These are phyloP conservation scores for Trametes versicolor DNA, from an alignment of 1,284 basidiomycete species.

Conservation along the genomic window DNA sequence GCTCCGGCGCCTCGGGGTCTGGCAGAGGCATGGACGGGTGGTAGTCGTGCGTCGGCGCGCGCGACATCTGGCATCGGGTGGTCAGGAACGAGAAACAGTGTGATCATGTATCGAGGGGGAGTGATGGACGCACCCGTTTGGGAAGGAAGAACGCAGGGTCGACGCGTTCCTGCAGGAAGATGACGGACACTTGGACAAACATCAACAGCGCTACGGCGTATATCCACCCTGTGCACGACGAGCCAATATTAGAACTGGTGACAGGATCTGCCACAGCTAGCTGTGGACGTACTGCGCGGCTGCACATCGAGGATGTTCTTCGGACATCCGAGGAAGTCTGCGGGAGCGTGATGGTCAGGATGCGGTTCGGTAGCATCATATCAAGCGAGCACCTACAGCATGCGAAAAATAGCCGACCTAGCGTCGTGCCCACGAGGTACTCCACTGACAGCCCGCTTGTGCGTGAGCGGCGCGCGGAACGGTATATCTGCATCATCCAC, in stretches of 20 bases:
- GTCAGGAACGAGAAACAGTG: background rate
- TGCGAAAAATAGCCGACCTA: conserved; percentile 75
- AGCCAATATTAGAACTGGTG: background rate
- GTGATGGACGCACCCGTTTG: conserved; percentile 55
- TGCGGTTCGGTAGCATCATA: background rate
- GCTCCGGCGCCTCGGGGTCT: conserved; percentile 77
- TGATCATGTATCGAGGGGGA: background rate
- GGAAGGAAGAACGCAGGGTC: conserved; percentile 89
- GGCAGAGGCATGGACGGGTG: conserved; percentile 79
- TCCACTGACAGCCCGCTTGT: conserved; percentile 73
- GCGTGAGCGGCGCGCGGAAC: conserved; percentile 77
- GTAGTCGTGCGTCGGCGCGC: conserved; percentile 81
- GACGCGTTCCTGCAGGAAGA: conserved; percentile 80
- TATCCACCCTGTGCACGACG: conserved; percentile 64
- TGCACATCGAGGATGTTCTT: conserved; percentile 87
- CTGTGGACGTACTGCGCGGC: conserved; percentile 16
- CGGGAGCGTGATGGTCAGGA: background rate
- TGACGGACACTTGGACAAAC: conserved; percentile 66
- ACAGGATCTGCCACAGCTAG: background rate
- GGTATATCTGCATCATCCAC: conserved; percentile 87
- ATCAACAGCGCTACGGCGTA: conserved; percentile 72
- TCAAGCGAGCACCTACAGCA: conserved; percentile 66
- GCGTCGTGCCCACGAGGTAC: conserved; percentile 83
- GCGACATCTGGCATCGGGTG: conserved; percentile 58
- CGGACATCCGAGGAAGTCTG: conserved; percentile 86